phyloP scores from a whole-genome alignment of 202 grass and related monocot species.

The Digitaria exilis region DNA sequence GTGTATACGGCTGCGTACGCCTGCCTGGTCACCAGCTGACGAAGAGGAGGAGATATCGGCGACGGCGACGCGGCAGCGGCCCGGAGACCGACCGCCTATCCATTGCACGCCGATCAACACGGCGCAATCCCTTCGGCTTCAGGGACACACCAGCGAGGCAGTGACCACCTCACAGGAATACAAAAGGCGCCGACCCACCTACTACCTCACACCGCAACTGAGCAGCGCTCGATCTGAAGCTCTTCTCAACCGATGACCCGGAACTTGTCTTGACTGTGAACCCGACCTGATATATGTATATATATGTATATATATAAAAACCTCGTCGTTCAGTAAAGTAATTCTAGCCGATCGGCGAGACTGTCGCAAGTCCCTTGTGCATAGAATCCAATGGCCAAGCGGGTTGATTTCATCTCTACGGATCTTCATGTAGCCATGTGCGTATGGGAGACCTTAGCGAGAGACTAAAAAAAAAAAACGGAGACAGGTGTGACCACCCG shows the following conservation, averaged over 20 bases:
- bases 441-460: not conserved
- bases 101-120: not conserved
- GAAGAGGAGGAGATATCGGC: constrained; percentile 6
- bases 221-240: not conserved
- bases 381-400: not conserved
- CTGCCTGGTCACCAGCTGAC: not conserved
- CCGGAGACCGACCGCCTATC: constrained; percentile 36
- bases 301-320: too few relatives aligned
- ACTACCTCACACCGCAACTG: not conserved
- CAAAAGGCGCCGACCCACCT: not conserved
- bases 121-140: not conserved
- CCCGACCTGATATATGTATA: not conserved
- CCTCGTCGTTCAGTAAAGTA: not conserved
- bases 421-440: constrained; percentile 28
- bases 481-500: constrained; percentile 32
- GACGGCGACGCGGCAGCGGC: constrained; percentile 44
- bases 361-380: not conserved
- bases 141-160: not conserved
- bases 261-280: not conserved
- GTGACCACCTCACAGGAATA: not conserved
- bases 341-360: not conserved
- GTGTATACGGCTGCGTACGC: not conserved
- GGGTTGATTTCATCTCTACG: not conserved
- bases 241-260: not conserved
- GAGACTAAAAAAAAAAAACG: not conserved